These are phyloP conservation scores for Pythium myriotylum DNA, from an alignment of 352 stramenopile species.

Conservation along the genomic window DNA sequence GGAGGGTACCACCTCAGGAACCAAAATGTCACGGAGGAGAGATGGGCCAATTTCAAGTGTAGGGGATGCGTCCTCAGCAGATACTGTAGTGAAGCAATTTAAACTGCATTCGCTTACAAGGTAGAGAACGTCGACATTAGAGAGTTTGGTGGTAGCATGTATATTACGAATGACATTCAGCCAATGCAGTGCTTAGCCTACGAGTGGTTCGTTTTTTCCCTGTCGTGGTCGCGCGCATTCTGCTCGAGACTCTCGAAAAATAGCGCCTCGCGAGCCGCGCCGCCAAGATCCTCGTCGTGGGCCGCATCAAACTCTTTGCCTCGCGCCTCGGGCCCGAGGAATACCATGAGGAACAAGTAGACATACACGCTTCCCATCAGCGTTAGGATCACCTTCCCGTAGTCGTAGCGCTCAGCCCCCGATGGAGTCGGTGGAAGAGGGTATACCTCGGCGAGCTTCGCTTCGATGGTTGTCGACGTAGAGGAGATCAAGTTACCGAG, in stretches of 20 bases:
- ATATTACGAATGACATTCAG: conserved; percentile 56
- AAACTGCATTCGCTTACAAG: too few species aligned
- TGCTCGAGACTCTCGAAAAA: conserved; percentile 35
- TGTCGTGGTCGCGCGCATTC: conserved; percentile 8
- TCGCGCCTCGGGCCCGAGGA: conserved; percentile 50
- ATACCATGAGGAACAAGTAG: conserved; percentile 42
- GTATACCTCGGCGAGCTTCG: conserved; percentile 45
- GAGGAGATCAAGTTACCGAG: conserved; percentile 60
- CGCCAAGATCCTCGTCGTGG: conserved; percentile 33
- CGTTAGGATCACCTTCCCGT: conserved; percentile 53
- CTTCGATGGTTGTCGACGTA: conserved; percentile 50
- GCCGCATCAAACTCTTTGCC: conserved; percentile 14
- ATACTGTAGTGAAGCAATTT: too few species aligned
- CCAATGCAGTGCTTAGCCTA: conserved; percentile 46
- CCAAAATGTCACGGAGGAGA: too few species aligned
- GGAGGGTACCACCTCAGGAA: too few species aligned
- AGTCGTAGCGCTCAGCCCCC: conserved; percentile 44
- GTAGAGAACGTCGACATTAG: too few species aligned
- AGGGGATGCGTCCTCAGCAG: not conserved
- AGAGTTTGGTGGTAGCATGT: too few species aligned
- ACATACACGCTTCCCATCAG: conserved; percentile 47
- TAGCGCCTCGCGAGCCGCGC: conserved; percentile 32
- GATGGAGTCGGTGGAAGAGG: conserved; percentile 35
- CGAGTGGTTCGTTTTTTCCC: conserved; percentile 38
- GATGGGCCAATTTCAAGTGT: too few species aligned